Percentiles rank a stretch among this genome's conserved stretches.
Conservation (phyloP, 2,329 filamentous ascomycete species). For the Fusarium globosum region DNA sequence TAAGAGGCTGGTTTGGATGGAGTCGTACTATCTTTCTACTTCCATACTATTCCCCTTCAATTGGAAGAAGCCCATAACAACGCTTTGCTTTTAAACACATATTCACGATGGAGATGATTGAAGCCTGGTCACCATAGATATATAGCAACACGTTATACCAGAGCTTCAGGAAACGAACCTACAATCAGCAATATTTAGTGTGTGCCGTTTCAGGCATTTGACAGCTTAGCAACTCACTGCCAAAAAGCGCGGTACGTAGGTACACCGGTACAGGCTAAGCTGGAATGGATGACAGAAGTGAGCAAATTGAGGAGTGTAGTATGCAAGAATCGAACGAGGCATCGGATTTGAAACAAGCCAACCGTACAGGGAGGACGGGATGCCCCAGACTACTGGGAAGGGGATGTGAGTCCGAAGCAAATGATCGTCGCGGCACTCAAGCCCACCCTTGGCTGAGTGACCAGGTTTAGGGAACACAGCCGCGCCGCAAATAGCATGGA, state of each 20-base stretch:
- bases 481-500: conserved; percentile 45
- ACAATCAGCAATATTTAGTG: conserved; percentile 1
- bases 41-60: conserved; percentile 12
- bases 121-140: not conserved
- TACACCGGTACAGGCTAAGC: not conserved
- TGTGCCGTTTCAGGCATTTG: not conserved
- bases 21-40: conserved; percentile 5
- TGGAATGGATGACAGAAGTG: not conserved
- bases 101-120: not conserved
- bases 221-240: not conserved
- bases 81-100: conserved; percentile 1
- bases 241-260: not conserved
- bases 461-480: conserved; percentile 39
- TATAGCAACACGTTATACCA: not conserved
- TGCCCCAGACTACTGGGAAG: conserved; percentile 45
- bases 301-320: conserved; percentile 30
- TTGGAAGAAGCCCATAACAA: conserved; percentile 8
- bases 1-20: conserved; percentile 25
- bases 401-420: conserved; percentile 34
- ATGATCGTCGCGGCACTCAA: conserved; percentile 47
- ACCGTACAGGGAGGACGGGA: conserved; percentile 38
- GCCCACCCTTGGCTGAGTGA: conserved; percentile 29
- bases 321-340: conserved; percentile 47
- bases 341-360: conserved; percentile 42
- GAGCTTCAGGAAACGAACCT: not conserved